These are phyloP conservation scores for Gonium pectorale DNA, from an alignment of 139 green algal genomes.

Conservation along the genomic window DNA sequence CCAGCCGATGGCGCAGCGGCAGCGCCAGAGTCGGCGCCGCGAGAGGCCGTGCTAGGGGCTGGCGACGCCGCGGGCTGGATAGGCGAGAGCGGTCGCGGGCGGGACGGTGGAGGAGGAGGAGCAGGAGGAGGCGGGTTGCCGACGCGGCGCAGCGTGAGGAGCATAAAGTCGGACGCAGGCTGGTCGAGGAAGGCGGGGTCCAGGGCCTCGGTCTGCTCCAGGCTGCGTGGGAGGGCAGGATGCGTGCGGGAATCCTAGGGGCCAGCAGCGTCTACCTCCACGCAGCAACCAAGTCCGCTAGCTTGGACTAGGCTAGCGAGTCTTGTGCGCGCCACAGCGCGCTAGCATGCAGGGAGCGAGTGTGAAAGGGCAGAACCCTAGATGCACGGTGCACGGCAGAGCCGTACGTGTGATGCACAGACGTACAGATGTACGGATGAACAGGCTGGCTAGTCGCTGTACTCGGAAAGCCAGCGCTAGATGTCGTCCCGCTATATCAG, in stretches of 20 bases:
- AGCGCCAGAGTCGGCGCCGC: background rate
- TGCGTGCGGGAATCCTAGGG: background rate
- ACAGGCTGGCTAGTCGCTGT: no score
- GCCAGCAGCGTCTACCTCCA: no score
- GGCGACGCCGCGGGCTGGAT: background rate
- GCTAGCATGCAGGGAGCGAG: no score
- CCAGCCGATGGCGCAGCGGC: background rate
- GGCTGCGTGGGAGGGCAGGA: no score
- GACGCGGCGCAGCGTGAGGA: conserved; percentile 20
- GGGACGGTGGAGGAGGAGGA: background rate
- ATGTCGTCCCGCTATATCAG: no score
- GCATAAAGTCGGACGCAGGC: conserved; percentile 42
- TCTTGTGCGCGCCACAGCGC: background rate
- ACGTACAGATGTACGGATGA: no score
- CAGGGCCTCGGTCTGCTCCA: conserved; percentile 9
- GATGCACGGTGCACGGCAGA: no score
- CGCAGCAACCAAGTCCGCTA: no score
- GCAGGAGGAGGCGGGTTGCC: background rate
- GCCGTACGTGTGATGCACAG: no score
- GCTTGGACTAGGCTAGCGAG: no score
- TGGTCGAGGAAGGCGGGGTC: conserved; percentile 20
- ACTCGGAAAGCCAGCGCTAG: no score
- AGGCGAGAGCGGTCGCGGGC: background rate
- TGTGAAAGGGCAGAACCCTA: no score
- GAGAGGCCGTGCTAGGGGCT: background rate